Percentiles rank a stretch among this genome's conserved stretches.
Conservation (phyloP, 306 rosid species). For the Begonia loranthoides region DNA sequence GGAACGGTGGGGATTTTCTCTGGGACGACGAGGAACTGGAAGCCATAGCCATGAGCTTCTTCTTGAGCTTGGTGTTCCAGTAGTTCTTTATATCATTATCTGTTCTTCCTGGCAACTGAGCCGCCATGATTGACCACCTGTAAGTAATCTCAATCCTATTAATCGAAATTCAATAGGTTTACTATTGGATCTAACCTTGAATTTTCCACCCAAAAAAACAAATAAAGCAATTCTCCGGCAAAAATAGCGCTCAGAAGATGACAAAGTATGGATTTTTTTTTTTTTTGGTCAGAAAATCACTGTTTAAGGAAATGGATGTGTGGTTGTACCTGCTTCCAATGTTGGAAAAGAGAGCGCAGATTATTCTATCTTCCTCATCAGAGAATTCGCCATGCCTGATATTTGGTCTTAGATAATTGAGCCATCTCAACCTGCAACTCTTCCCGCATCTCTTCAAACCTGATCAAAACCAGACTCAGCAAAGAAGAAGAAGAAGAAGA, state of each 20-base stretch:
- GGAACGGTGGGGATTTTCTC: constrained; percentile 19
- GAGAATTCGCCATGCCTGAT: constrained; percentile 90
- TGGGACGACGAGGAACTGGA: constrained; percentile 13
- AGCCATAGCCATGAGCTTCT: constrained; percentile 52
- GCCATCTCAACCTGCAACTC: constrained; percentile 95
- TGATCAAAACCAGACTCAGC: constrained; percentile 13
- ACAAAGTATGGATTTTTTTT: not conserved
- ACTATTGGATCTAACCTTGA: not conserved
- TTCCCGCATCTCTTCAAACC: constrained; percentile 90
- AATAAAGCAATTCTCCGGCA: no score
- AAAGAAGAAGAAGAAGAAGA: not conserved
- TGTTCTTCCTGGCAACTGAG: constrained; percentile 84
- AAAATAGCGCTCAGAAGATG: no score
- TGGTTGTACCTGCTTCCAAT: constrained; percentile 73
- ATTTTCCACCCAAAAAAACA: no score
- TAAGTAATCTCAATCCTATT: not conserved
- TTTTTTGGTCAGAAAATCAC: not conserved
- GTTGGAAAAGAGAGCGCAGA: constrained; percentile 64
- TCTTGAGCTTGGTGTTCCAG: constrained; percentile 96
- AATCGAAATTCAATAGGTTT: not conserved
- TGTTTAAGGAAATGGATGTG: not conserved
- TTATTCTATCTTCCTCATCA: constrained; percentile 84
- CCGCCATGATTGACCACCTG: constrained; percentile 95
- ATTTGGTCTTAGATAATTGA: constrained; percentile 88
- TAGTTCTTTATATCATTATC: constrained; percentile 93